Evolutionary conservation across 768 basidiomycete genomes (phyloP).

Genomic region (Tricholoma flavovirens): DNA sequence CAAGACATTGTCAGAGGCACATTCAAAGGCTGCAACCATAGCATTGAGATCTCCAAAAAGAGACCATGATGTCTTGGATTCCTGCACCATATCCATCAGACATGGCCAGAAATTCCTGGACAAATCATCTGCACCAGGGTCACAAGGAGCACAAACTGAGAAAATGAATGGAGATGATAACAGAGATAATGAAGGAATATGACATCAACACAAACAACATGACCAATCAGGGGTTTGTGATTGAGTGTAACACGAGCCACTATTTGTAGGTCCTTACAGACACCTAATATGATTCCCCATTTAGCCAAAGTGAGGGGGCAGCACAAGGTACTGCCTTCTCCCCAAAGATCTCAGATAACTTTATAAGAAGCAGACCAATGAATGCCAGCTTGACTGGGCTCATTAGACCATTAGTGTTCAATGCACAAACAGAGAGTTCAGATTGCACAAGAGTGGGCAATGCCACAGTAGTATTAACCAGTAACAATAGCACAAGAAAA

Average conservation of each 20-base stretch:
- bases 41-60: slow-evolving; percentile 4
- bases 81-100: background rate
- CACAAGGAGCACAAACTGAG: slow-evolving; percentile 12
- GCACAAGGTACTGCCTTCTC: slow-evolving; percentile 4
- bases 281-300: slow-evolving; percentile 8
- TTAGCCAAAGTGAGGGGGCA: background rate
- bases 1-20: slow-evolving; percentile 3
- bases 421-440: too few species aligned
- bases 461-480: too few species aligned
- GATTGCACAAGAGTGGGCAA: too few species aligned
- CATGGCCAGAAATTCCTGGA: slow-evolving; percentile 8
- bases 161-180: slow-evolving; percentile 2
- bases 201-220: slow-evolving; percentile 10
- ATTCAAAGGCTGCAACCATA: slow-evolving; percentile 7
- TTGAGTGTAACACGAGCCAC: background rate
- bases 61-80: slow-evolving; percentile 1
- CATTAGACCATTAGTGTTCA: too few species aligned
- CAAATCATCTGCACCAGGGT: slow-evolving; percentile 3
- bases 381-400: too few species aligned
- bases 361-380: too few species aligned
- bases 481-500: too few species aligned
- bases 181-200: slow-evolving; percentile 1
- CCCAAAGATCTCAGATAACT: too few species aligned
- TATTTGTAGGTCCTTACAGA: slow-evolving; percentile 5
- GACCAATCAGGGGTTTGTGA: slow-evolving; percentile 2